Conservation (phyloP, 1,284 basidiomycete species). For the Schizophyllum commune region DNA sequence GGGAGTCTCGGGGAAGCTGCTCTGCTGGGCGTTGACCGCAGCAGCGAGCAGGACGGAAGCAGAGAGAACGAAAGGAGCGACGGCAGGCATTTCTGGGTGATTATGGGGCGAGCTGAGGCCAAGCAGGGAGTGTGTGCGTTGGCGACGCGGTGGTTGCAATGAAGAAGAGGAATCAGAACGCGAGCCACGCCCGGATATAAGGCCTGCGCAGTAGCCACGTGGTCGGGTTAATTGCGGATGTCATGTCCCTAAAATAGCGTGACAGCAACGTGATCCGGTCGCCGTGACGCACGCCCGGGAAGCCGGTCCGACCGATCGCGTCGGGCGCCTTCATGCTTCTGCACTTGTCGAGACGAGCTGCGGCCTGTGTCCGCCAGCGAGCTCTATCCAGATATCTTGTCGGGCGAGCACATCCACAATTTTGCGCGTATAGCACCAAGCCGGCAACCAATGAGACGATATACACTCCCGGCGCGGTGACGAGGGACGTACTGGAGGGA, state of each 20-base stretch:
- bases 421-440: no score
- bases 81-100: not conserved
- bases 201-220: not conserved
- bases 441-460: no score
- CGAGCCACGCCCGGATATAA: not conserved
- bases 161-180: not conserved
- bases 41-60: not conserved
- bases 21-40: conserved; percentile 9
- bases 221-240: not conserved
- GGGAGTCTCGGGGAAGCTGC: conserved; percentile 37
- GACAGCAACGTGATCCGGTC: not conserved
- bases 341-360: not conserved
- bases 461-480: no score
- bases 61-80: not conserved
- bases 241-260: not conserved
- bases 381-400: not conserved
- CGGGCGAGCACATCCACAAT: not conserved
- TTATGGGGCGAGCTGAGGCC: not conserved
- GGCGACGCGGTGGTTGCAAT: not conserved
- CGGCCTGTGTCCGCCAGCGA: not conserved
- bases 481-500: no score
- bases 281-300: no score
- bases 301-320: not conserved
- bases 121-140: not conserved
- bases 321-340: not conserved